Evolutionary conservation across 768 basidiomycete genomes (phyloP), one percentile per base, ranked within the genome.

Genomic region (Termitomyces sp.): DNA sequence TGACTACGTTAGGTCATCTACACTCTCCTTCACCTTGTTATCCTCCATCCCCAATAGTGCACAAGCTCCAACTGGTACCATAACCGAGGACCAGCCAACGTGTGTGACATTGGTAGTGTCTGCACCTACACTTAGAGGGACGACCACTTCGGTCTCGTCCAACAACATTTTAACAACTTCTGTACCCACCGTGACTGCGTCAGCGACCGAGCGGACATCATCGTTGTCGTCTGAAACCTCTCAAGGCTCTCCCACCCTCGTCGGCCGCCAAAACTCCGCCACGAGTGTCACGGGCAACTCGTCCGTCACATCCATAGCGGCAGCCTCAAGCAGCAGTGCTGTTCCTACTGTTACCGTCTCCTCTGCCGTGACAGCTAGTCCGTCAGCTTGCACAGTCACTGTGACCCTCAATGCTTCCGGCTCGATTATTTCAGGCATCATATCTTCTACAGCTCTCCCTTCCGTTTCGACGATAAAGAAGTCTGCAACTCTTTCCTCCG

Each of bases 381-480:
- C 57, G n/a, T 39, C 57, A 22, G 57, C 47, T 27, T 57, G 57
- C 31, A 57, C 48, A 51, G 57, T 57, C 27, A 57, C 39, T 15
- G 57, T 57, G 7, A 44, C 39, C 6, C 16, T 47, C 20, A 2
- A 27, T n/a, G n/a, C 18, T 49, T 31, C 56, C 2, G 33, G 20
- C 31, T 7, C 37, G 15, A 30, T 7, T 30, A 20, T 31, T 37
- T 41, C 48, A 9, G 5, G n/a, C 39, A 13, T 18, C 30, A 15
- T 3, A 41, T 12, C 27, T 7, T 54, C 39, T 12, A 22, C 16
- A 22, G 44, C 46, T 37, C 6, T 16, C 15, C n/a, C 36, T 34
- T 5, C 9, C 20, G 9, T 15, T 36, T 9, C 27, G n/a, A 39
- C 24, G 11, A 54, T 18, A 30, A n/a, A 15, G 13, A 34, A 30